These are phyloP conservation scores for Mycena citricolor DNA, from an alignment of 1,284 basidiomycete genomes.

Conservation along the genomic window DNA sequence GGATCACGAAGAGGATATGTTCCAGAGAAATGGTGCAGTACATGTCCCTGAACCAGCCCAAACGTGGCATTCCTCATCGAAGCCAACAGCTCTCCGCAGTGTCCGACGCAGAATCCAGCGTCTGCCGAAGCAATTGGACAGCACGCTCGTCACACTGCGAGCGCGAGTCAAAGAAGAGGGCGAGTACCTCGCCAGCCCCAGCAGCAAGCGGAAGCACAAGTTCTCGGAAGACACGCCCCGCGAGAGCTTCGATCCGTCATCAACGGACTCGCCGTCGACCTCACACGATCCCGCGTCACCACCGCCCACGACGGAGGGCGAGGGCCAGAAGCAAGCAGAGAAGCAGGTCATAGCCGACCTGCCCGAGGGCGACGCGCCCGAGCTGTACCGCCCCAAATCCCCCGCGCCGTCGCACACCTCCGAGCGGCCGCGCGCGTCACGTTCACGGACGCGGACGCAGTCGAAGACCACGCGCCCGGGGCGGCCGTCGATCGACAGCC, in stretches of 20 bases:
- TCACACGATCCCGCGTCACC: slow-evolving; percentile 8
- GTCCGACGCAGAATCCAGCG: slow-evolving; percentile 23
- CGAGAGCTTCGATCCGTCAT: slow-evolving; percentile 5
- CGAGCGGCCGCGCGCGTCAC: slow-evolving; percentile 6
- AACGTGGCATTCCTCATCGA: no score
- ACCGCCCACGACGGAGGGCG: slow-evolving; percentile 5
- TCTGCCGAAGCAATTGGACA: slow-evolving; percentile 14
- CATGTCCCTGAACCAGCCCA: background rate
- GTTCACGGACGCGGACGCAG: slow-evolving; percentile 1
- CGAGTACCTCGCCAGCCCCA: slow-evolving; percentile 14
- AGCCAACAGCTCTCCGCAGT: slow-evolving; percentile 11
- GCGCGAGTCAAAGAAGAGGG: slow-evolving; percentile 18
- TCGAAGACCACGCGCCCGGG: slow-evolving; percentile 4
- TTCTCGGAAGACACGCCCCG: background rate
- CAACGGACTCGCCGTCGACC: slow-evolving; percentile 9
- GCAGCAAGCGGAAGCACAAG: slow-evolving; percentile 9
- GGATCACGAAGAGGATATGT: slow-evolving; percentile 38
- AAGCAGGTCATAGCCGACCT: slow-evolving; percentile 6
- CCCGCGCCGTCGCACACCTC: slow-evolving; percentile 23
- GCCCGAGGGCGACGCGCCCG: slow-evolving; percentile 15
- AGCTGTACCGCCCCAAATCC: slow-evolving; percentile 16
- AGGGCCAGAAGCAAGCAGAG: slow-evolving; percentile 6
- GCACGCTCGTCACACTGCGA: slow-evolving; percentile 10
- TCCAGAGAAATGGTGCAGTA: slow-evolving; percentile 40
- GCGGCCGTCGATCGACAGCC: slow-evolving; percentile 30